These are phyloP conservation scores for Erythrophleum ivorense DNA, from an alignment of 331 rosid genomes.

Conservation along the genomic window DNA sequence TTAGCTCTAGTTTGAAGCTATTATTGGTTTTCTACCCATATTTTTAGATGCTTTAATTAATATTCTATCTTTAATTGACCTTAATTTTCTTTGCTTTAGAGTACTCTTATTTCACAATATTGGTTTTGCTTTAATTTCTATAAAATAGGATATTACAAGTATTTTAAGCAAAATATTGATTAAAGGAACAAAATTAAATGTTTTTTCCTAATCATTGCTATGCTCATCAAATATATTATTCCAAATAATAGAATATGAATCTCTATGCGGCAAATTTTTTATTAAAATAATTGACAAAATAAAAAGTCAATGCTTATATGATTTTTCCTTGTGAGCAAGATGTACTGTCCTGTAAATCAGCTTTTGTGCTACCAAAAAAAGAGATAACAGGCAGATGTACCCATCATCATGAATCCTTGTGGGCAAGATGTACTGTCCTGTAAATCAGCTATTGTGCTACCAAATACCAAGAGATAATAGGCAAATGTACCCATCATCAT, in stretches of 20 bases:
- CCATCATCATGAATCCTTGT: neutral
- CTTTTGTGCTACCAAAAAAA: neutral
- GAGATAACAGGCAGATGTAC: neutral
- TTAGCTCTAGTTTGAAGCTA: too few relatives aligned
- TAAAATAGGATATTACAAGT: neutral
- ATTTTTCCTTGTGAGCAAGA: slow-evolving; percentile 11
- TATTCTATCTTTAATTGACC: too few relatives aligned
- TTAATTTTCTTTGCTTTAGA: too few relatives aligned
- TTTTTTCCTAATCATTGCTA: slow-evolving; percentile 3
- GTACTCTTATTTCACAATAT: too few relatives aligned
- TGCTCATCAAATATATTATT: slow-evolving; percentile 13
- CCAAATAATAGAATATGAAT: slow-evolving; percentile 15
- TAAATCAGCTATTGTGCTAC: neutral
- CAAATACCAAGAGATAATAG: neutral
- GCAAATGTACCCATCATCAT: neutral
- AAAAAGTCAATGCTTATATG: neutral
- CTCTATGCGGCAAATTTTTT: neutral
- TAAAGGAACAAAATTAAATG: neutral
- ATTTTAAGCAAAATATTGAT: neutral
- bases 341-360: neutral
- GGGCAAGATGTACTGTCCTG: neutral
- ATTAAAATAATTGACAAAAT: neutral
- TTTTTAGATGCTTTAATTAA: too few relatives aligned
- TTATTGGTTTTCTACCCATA: too few relatives aligned
- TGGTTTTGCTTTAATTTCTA: too few relatives aligned